phyloP scores from a whole-genome alignment of 768 basidiomycete genomes.

The Mycena capillaripes region DNA sequence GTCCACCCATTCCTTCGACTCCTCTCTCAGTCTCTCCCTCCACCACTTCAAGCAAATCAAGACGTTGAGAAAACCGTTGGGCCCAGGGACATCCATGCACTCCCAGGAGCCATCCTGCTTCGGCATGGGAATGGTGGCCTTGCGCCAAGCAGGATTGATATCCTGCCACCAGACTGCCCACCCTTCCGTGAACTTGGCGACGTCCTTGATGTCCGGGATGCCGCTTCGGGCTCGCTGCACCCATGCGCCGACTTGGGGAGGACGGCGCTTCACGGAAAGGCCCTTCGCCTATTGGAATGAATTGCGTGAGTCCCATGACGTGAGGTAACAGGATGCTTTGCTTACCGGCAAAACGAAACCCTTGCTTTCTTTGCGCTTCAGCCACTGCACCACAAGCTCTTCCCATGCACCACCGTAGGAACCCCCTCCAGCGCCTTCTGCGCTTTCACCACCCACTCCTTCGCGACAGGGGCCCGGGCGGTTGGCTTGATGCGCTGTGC shows the following conservation, averaged over 20 bases:
- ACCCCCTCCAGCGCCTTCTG: background rate
- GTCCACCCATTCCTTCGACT: background rate
- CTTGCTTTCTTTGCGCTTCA: background rate
- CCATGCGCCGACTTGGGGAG: background rate
- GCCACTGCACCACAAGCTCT: background rate
- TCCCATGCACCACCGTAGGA: background rate
- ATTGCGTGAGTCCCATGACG: background rate
- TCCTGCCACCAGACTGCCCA: background rate
- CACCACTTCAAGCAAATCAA: slow-evolving; percentile 5
- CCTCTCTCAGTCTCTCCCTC: background rate
- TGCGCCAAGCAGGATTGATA: background rate
- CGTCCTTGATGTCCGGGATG: background rate
- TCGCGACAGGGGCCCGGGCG: background rate
- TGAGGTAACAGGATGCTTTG: background rate
- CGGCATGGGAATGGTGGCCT: background rate
- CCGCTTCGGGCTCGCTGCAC: background rate
- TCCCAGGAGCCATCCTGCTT: background rate
- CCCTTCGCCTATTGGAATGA: background rate
- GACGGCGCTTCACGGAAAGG: background rate
- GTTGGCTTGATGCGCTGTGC: background rate
- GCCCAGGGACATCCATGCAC: background rate
- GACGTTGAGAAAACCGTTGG: background rate
- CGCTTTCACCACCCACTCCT: background rate
- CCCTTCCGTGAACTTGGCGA: background rate
- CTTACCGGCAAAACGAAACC: background rate